phyloP scores from a whole-genome alignment of 345 rosid genomes.

The Syzygium jambos region DNA sequence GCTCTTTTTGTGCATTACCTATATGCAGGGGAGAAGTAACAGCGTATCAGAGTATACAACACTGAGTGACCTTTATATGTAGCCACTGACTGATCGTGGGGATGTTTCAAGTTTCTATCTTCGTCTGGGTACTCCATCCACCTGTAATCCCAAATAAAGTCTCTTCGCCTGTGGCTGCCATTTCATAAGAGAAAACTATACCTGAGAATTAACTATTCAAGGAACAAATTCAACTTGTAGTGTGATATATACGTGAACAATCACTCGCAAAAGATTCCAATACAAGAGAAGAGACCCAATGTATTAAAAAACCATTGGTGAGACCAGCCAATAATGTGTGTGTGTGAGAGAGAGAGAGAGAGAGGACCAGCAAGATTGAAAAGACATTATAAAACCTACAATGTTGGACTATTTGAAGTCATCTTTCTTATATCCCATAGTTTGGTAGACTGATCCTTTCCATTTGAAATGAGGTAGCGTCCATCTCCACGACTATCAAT shows the following conservation, averaged over 20 bases:
- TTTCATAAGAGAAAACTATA: neutral
- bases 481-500: constrained; percentile 66
- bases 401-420: constrained; percentile 22
- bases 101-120: constrained; percentile 35
- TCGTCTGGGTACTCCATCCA: constrained; percentile 49
- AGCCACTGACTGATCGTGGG: constrained; percentile 45
- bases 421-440: constrained; percentile 76
- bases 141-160: constrained; percentile 46
- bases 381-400: constrained; percentile 15
- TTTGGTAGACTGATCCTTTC: constrained; percentile 65
- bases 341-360: neutral
- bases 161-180: constrained; percentile 14
- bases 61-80: constrained; percentile 63
- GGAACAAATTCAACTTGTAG: neutral
- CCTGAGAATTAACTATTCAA: neutral
- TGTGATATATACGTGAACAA: neutral
- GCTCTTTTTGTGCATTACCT: constrained; percentile 23
- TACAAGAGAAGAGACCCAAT: neutral
- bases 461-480: constrained; percentile 62
- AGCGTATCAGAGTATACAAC: constrained; percentile 50
- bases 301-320: neutral
- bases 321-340: neutral
- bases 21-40: constrained; percentile 60
- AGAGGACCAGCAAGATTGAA: neutral
- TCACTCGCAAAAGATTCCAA: neutral